These are phyloP conservation scores for Tolypocladium paradoxum DNA, from an alignment of 2,329 filamentous ascomycete species.

Conservation along the genomic window DNA sequence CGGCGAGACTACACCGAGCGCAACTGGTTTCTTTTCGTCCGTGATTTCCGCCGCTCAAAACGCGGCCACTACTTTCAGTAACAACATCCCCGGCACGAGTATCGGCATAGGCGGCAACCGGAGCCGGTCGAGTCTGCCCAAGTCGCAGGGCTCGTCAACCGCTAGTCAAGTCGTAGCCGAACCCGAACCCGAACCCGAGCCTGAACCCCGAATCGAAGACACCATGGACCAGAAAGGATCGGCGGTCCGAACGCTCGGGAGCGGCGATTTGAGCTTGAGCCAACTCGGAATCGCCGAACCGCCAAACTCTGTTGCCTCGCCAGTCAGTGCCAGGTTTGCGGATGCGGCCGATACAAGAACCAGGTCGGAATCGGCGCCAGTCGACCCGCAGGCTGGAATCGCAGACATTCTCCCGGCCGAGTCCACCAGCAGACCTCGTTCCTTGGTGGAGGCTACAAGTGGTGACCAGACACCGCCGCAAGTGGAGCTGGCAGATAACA, in stretches of 20 bases:
- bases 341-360: constrained; percentile 35
- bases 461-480: constrained; percentile 55
- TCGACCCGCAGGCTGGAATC: constrained; percentile 25
- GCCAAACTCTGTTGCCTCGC: constrained; percentile 42
- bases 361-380: constrained; percentile 50
- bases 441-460: constrained; percentile 36
- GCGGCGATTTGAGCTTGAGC: constrained; percentile 79
- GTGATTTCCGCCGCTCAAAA: constrained; percentile 90
- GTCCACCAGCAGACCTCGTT: constrained; percentile 31
- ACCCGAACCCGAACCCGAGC: constrained; percentile 27
- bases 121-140: constrained; percentile 17
- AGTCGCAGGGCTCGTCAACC: constrained; percentile 12
- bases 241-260: constrained; percentile 80
- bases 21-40: constrained; percentile 79
- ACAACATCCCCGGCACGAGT: constrained; percentile 58
- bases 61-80: constrained; percentile 67
- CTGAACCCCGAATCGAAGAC: constrained; percentile 16
- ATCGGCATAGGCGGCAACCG: constrained; percentile 38
- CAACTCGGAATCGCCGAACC: constrained; percentile 69
- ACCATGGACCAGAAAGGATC: constrained; percentile 52
- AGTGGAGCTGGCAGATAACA: constrained; percentile 53
- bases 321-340: constrained; percentile 43
- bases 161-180: constrained; percentile 23
- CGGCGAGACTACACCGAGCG: constrained; percentile 45
- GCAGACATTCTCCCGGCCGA: constrained; percentile 22